A percentile compares a stretch with the other conserved stretches of the same genome.
Conservation (phyloP, 2,329 filamentous ascomycete genomes). For the Epichloe brachyelytri region DNA sequence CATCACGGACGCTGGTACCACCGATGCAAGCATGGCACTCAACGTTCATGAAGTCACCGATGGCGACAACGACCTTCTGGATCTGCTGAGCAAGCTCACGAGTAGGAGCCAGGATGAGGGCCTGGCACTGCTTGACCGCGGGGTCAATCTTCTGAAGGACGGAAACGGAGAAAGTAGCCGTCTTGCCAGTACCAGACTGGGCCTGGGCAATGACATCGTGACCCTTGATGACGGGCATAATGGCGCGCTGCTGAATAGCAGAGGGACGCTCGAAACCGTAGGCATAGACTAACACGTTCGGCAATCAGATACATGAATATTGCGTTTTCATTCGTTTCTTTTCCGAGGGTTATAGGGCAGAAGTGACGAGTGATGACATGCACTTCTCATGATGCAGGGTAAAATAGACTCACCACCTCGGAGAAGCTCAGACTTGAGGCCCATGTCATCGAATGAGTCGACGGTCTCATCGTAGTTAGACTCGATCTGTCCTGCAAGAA, state of each 20-base stretch:
- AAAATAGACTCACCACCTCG: conserved; percentile 55
- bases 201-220: conserved; percentile 99
- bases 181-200: conserved; percentile 99
- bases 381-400: neutral
- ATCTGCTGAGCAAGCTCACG: conserved; percentile 99
- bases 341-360: too few species aligned
- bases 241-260: conserved; percentile 98
- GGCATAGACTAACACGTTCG: conserved; percentile 57
- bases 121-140: conserved; percentile 92
- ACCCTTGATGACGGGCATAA: conserved; percentile 99
- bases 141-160: conserved; percentile 98
- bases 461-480: conserved; percentile 99
- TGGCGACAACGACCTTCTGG: conserved; percentile 97
- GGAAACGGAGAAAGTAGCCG: conserved; percentile 98
- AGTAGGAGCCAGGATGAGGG: conserved; percentile 92
- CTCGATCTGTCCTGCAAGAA: conserved; percentile 80
- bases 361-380: neutral
- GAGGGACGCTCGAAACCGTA: conserved; percentile 99
- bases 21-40: conserved; percentile 99
- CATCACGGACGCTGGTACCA: conserved; percentile 93
- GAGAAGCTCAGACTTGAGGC: conserved; percentile 91
- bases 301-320: neutral
- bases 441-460: conserved; percentile 98
- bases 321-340: neutral
- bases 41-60: conserved; percentile 99